Evolutionary conservation across 441 rosid genomes (phyloP).

Genomic region (Francoa sonchifolia): DNA sequence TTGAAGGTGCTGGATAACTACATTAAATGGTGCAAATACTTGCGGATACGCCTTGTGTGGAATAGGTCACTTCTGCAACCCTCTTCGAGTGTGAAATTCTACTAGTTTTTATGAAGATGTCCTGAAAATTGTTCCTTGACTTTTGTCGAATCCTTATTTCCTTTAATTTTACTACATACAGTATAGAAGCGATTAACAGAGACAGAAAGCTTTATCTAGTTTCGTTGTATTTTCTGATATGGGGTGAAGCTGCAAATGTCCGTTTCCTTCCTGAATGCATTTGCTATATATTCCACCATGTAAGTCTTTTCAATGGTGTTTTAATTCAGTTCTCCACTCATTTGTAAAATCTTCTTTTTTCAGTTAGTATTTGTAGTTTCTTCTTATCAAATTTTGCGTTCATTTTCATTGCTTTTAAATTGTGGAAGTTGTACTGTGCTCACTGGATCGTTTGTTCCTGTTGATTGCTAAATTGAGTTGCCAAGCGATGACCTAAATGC

Average conservation of each 20-base stretch:
- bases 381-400: no score
- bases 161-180: slow-evolving; percentile 20
- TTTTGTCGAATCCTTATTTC: slow-evolving; percentile 5
- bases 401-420: no score
- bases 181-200: slow-evolving; percentile 78
- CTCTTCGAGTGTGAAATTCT: no score
- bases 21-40: slow-evolving; percentile 95
- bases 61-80: slow-evolving; percentile 46
- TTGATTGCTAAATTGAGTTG: no score
- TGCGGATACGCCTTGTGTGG: slow-evolving; percentile 71
- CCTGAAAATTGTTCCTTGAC: slow-evolving; percentile 8
- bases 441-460: no score
- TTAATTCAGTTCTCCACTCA: no score
- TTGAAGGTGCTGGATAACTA: slow-evolving; percentile 86
- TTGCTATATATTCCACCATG: slow-evolving; percentile 94
- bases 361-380: no score
- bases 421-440: no score
- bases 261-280: slow-evolving; percentile 99
- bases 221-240: slow-evolving; percentile 84
- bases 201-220: slow-evolving; percentile 91
- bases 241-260: slow-evolving; percentile 99
- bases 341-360: no score
- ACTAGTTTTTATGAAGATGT: slow-evolving; percentile 13
- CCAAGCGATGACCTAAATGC: neutral
- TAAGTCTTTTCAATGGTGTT: slow-evolving; percentile 30